Evolutionary conservation across 805 yeast genomes (phyloP), one percentile per base, ranked within the genome.

Genomic region (Suhomyces emberorum): DNA sequence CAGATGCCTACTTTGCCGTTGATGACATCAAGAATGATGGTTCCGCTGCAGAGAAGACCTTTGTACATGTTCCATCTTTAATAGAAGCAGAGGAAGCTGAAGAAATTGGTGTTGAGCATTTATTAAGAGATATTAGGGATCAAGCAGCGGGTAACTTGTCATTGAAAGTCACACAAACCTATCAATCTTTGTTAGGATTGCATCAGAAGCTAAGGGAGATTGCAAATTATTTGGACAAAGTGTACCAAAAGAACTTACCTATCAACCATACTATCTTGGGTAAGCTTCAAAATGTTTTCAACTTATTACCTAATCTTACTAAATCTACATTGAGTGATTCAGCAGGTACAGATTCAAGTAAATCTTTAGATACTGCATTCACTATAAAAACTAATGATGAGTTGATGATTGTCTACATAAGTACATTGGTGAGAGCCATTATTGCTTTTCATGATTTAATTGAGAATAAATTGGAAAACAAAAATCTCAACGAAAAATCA

Each of bases 81-180:
- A 88, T 95, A 46, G 91, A 86, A 57, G 99, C 99, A 3, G 98
- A 93, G 57, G 99, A 93, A 59, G 98, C 98, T 7, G 99, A 93
- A 64, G 99, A 93, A 63, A 93, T 93, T 49, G 99, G 98, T 44
- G 99, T 93, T 10, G 99, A 93, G 61, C 99, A 93, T 59, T 65
- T 93, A 42, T 65, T 93, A 42, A 81, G 98, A 55, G 98, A 93
- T 55, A 88, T 88, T 16, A 79, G 97, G 53, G 97, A 91, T 57
- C 96, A 89, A 51, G 96, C 98, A 7, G 95, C 96, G 10, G 98
- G 98, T 7, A 83, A 83, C 32, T 74, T 93, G 41, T 82, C 97
- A 2, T 77, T 89, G 35, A 79, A 83, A 20, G 79, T 93, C 37
- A 88, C 98, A 11, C 83, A 85, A 55, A 96, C 88, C 56, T 77